A percentile compares a stretch with the other conserved stretches of the same genome.
Conservation (phyloP, 345 rosid species). For the Microthlaspi erraticum region DNA sequence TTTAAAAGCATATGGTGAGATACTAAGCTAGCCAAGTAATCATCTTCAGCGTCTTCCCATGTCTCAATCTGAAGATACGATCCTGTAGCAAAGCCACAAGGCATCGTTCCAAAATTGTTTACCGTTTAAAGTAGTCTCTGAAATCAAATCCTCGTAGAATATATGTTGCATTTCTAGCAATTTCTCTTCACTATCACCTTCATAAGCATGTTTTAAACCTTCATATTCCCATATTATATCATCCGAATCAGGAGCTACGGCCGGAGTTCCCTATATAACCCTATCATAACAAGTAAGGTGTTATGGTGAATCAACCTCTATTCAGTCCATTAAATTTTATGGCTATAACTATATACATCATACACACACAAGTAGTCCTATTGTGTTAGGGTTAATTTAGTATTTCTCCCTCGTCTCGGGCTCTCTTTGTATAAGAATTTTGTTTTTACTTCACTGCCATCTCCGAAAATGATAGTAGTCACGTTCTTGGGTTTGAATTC, state of each 20-base stretch:
- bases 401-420: too few relatives aligned
- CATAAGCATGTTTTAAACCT: constrained; percentile 64
- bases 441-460: too few relatives aligned
- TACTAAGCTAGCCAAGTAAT: constrained; percentile 79
- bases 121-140: constrained; percentile 52
- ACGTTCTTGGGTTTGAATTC: too few relatives aligned
- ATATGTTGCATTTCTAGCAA: constrained; percentile 88
- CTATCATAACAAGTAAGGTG: too few relatives aligned
- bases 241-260: constrained; percentile 30
- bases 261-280: constrained; percentile 25
- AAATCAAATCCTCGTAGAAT: constrained; percentile 72
- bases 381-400: too few relatives aligned
- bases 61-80: constrained; percentile 40
- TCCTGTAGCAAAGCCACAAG: constrained; percentile 1
- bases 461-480: too few relatives aligned
- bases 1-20: constrained; percentile 77
- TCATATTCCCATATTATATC: constrained; percentile 89
- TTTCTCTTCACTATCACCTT: constrained; percentile 83
- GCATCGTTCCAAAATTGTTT: background rate
- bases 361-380: too few relatives aligned
- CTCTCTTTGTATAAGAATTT: too few relatives aligned
- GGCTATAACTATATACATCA: too few relatives aligned
- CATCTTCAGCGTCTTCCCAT: constrained; percentile 92
- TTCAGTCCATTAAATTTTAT: too few relatives aligned
- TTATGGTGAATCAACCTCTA: too few relatives aligned